These are phyloP conservation scores for Globisporangium carolinianum DNA, from an alignment of 352 stramenopile species.

Conservation along the genomic window DNA sequence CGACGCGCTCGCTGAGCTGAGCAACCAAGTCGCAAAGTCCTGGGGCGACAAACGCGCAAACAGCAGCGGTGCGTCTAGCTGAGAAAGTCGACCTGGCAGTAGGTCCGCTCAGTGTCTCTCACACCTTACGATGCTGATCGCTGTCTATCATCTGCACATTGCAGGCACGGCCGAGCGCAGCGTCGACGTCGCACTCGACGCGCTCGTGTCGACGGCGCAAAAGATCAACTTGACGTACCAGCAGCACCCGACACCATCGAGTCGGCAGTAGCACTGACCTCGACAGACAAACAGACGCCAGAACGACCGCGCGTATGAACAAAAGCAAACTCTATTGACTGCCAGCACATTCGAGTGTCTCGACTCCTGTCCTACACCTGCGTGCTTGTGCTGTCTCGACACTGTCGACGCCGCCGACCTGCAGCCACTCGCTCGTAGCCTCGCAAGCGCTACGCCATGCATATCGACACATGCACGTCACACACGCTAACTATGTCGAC, in stretches of 20 bases:
- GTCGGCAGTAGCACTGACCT: neutral
- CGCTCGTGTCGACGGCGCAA: conserved; percentile 55
- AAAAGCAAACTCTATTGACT: conserved; percentile 16
- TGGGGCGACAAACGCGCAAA: conserved; percentile 24
- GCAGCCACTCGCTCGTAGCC: neutral
- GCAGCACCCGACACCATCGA: conserved; percentile 9
- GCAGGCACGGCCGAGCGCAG: conserved; percentile 14
- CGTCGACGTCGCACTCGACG: conserved; percentile 46
- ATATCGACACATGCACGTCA: neutral
- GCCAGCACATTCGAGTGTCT: neutral
- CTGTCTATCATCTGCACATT: neutral
- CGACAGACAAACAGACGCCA: no score
- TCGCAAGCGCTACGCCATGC: neutral
- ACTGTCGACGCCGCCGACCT: neutral
- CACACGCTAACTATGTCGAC: conserved; percentile 46
- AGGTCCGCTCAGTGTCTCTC: no score
- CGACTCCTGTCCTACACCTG: neutral
- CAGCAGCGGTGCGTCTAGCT: neutral
- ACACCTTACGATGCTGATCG: no score
- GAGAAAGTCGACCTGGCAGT: no score
- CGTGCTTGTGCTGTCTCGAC: neutral
- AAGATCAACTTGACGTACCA: conserved; percentile 53
- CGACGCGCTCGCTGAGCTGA: conserved; percentile 56
- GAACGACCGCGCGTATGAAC: neutral
- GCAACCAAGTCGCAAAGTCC: conserved; percentile 34